Base-by-base conservation (phyloP, 2,329 filamentous ascomycete species). In the Botrytis pseudocinerea region DNA sequence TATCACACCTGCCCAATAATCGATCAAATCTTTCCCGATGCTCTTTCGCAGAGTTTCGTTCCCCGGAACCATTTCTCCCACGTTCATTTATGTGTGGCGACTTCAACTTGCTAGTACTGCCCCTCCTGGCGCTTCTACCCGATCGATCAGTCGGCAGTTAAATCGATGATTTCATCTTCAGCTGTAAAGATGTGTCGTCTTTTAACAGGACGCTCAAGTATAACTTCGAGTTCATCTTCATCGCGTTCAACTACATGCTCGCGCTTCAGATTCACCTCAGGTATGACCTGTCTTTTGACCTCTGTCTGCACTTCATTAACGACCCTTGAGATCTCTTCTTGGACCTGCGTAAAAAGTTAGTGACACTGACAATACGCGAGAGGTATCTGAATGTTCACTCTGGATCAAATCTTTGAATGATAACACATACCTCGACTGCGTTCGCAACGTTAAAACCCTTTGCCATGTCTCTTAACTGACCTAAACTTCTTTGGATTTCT, bases 161-260 rank as follows among this genome's bases (percentile, higher is more conserved):
- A 32, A 38, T 73, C 71, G 40, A 73, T 46, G 9, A 73, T 64
- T 18, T 63, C 8, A 44, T 73, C 71, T n/a, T 51, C 68, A 18
- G 42, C 59, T 16, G 65, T 59, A 38, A 70, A 70, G 18, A 73
- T 35, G 20, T 73, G 71, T 6, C 65, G 71, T 64, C 71, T 73
- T 32, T 73, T 73, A 8, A 73, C 71, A 10, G 71, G 71, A 35
- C 71, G 59, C 59, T 73, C 71, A 22, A 73, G 71, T 22, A 73
- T 32, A 14, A 73, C 12, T 44, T 73, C 59, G 42, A 51, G n/a
- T 32, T 57, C 16, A 20, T 73, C 71, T 38, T 73, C 71, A 40
- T 73, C 46, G 28, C 10, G n/a, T 25, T 64, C 66, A 25, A 32
- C 32, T 18, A 32, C 57, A n/a, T 48, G 62, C 57, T 61, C 60